These are phyloP conservation scores for Aspergillus thermomutatus DNA, from an alignment of 2,329 filamentous ascomycete genomes.

Conservation along the genomic window DNA sequence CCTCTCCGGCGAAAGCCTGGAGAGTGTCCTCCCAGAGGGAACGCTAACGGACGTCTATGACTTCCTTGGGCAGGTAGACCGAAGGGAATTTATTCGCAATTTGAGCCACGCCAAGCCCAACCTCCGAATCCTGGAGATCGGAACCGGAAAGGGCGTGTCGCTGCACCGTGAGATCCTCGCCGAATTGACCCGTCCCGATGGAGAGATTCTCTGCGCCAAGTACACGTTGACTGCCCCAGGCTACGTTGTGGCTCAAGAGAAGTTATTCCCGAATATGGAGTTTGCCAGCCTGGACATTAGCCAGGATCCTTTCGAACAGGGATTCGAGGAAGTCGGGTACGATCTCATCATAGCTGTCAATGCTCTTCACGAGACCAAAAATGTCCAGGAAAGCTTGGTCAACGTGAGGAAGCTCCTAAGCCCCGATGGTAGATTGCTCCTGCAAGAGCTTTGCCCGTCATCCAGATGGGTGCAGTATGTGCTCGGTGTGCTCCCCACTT, in stretches of 20 bases:
- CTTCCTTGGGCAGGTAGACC: conserved; percentile 1
- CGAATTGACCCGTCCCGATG: background rate
- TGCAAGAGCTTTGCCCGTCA: conserved; percentile 38
- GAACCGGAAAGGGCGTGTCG: conserved; percentile 18
- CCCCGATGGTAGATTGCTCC: conserved; percentile 46
- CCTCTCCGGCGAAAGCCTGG: background rate
- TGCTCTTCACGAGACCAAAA: conserved; percentile 23
- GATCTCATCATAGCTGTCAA: conserved; percentile 36
- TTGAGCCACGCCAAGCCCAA: conserved; percentile 22
- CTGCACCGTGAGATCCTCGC: background rate
- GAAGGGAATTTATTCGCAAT: conserved; percentile 8
- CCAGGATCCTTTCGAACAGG: conserved; percentile 26
- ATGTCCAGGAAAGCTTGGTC: conserved; percentile 20
- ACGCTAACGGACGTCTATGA: conserved; percentile 12
- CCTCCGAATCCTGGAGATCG: conserved; percentile 25
- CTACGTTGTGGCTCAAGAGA: conserved; percentile 25
- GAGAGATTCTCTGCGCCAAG: conserved; percentile 13
- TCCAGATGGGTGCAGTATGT: background rate
- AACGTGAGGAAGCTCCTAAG: conserved; percentile 27
- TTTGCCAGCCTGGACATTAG: conserved; percentile 30
- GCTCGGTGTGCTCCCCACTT: background rate
- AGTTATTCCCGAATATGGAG: conserved; percentile 20
- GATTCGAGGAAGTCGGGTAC: conserved; percentile 24
- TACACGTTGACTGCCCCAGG: conserved; percentile 30
- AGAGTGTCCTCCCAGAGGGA: conserved; percentile 13